These are phyloP conservation scores for Tetragonia tetragonoides DNA, from an alignment of 148 eudicot species.

Conservation along the genomic window DNA sequence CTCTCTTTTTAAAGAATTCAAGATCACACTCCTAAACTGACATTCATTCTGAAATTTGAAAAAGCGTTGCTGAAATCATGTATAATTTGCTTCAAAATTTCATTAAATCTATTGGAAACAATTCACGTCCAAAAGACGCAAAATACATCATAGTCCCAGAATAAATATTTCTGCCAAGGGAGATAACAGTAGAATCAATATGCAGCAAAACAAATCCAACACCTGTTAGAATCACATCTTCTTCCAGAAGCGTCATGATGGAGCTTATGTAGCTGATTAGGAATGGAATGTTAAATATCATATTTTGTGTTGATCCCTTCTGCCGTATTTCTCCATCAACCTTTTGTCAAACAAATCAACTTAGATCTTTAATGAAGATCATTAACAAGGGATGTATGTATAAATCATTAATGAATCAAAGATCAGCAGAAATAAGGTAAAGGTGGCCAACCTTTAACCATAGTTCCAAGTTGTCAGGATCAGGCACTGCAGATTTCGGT, in stretches of 20 bases:
- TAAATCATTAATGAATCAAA: neutral
- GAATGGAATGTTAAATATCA: constrained; percentile 90
- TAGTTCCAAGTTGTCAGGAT: constrained; percentile 84
- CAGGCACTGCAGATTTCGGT: constrained; percentile 64
- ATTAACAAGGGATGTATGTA: constrained; percentile 4
- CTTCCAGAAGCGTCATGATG: constrained; percentile 89
- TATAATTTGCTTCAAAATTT: too few relatives aligned
- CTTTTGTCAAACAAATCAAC: constrained; percentile 32
- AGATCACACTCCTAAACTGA: neutral
- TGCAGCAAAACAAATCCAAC: neutral
- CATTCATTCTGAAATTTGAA: neutral
- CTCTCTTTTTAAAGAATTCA: neutral
- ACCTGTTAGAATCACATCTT: constrained; percentile 98
- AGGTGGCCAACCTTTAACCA: constrained; percentile 70
- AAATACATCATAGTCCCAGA: neutral
- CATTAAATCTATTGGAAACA: neutral
- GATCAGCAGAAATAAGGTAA: neutral
- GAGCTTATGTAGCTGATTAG: constrained; percentile 94
- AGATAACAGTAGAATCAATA: neutral
- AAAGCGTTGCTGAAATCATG: neutral
- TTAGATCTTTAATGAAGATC: constrained; percentile 9
- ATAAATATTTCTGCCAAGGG: neutral
- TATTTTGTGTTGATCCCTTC: constrained; percentile 84
- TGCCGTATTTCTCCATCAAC: constrained; percentile 90
- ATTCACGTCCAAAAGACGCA: neutral